Percentiles rank a stretch among this genome's conserved stretches.
Evolutionary conservation across 1,139 yeast genomes (phyloP).

Genomic region (Yamadazyma atlantica): DNA sequence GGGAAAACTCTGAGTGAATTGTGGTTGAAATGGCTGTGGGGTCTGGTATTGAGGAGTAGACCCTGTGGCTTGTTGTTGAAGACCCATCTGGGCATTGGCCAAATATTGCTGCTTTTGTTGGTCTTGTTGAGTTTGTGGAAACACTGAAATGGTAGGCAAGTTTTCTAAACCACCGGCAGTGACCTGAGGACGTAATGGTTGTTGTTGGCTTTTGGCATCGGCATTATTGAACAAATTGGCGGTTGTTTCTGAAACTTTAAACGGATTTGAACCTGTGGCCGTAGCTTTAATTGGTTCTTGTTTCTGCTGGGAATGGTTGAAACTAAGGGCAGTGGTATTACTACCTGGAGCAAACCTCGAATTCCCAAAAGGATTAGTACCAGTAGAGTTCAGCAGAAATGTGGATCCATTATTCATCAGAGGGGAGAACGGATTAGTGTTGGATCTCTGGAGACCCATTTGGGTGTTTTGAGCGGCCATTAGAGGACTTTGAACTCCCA

Average conservation of each 20-base stretch:
- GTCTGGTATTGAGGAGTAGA: slow-evolving; percentile 8
- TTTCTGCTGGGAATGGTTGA: slow-evolving; percentile 18
- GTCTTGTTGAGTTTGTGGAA: slow-evolving; percentile 58
- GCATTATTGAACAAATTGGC: slow-evolving; percentile 32
- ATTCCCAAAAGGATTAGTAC: slow-evolving; percentile 52
- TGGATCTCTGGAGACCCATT: slow-evolving; percentile 24
- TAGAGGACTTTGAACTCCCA: no score
- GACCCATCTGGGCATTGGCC: slow-evolving; percentile 39
- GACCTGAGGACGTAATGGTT: slow-evolving; percentile 43
- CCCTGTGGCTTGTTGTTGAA: slow-evolving; percentile 14
- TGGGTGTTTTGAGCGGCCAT: slow-evolving; percentile 19
- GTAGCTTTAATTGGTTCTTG: slow-evolving; percentile 24
- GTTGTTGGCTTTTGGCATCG: slow-evolving; percentile 18
- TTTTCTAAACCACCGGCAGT: slow-evolving; percentile 71
- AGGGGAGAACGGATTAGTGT: slow-evolving; percentile 45
- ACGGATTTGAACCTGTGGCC: slow-evolving; percentile 48
- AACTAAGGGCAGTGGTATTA: slow-evolving; percentile 38
- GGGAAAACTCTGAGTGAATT: slow-evolving; percentile 4
- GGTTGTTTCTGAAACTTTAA: slow-evolving; percentile 41
- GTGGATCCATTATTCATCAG: slow-evolving; percentile 9
- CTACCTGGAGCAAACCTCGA: slow-evolving; percentile 37
- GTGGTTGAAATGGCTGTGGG: slow-evolving; percentile 1
- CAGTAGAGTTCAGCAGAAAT: slow-evolving; percentile 4
- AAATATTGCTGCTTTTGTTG: slow-evolving; percentile 36
- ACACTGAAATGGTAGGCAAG: slow-evolving; percentile 61